phyloP scores from a whole-genome alignment of 345 rosid species.

The Adansonia digitata region DNA sequence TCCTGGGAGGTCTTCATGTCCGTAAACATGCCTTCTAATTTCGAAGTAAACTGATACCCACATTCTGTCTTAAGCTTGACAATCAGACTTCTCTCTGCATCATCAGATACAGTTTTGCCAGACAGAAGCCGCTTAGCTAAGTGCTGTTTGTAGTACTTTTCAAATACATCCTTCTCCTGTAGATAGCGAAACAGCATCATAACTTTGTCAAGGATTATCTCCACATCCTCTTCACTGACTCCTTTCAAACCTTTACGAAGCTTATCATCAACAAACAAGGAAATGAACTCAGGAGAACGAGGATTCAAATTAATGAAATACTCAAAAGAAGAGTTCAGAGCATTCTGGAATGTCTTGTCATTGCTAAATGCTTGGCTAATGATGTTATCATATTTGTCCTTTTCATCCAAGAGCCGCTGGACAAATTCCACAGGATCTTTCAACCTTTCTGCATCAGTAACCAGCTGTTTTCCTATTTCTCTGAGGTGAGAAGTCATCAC shows the following conservation, averaged over 20 bases:
- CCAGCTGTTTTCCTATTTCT: conserved; percentile 89
- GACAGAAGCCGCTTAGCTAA: conserved; percentile 92
- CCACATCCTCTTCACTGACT: conserved; percentile 87
- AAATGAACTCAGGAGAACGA: conserved; percentile 95
- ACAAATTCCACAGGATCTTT: conserved; percentile 97
- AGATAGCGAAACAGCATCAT: conserved; percentile 99
- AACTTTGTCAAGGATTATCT: conserved; percentile 88
- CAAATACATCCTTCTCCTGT: conserved; percentile 97
- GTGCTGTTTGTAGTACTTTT: conserved; percentile 98
- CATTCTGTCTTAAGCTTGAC: conserved; percentile 97
- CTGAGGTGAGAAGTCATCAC: conserved; percentile 94
- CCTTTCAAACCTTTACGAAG: conserved; percentile 91
- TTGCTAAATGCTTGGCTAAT: conserved; percentile 67
- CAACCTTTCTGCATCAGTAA: conserved; percentile 85
- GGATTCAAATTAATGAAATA: conserved; percentile 81
- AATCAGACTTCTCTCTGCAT: conserved; percentile 95
- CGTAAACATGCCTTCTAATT: conserved; percentile 97
- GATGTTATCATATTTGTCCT: conserved; percentile 79
- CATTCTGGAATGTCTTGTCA: conserved; percentile 96
- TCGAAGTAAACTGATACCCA: conserved; percentile 95
- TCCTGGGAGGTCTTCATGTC: conserved; percentile 99
- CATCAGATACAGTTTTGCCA: conserved; percentile 90
- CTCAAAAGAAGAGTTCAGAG: conserved; percentile 86
- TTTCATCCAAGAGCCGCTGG: conserved; percentile 84
- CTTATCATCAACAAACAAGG: conserved; percentile 92